These are phyloP conservation scores for Penicillium nordicum DNA, from an alignment of 2,329 filamentous ascomycete species.

Conservation along the genomic window DNA sequence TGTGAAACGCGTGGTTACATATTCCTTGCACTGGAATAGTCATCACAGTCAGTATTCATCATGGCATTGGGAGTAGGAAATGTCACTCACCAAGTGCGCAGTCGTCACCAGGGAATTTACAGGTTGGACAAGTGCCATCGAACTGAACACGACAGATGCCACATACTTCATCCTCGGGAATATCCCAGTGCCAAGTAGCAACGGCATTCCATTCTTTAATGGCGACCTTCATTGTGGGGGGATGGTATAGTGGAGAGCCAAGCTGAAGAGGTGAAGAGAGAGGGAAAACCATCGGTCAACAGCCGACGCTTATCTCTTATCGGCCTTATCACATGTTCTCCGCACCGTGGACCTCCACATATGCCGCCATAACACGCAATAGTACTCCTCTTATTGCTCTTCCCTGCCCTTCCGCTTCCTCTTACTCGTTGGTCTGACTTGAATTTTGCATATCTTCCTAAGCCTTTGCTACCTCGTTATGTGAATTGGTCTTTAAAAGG, in stretches of 20 bases:
- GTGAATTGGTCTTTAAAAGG: slow-evolving; percentile 22
- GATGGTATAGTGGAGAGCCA: not conserved
- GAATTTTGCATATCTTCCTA: not conserved
- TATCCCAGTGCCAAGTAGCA: slow-evolving; percentile 96
- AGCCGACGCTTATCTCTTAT: not conserved
- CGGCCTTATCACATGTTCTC: slow-evolving; percentile 20
- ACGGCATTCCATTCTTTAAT: slow-evolving; percentile 92
- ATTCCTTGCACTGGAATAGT: slow-evolving; percentile 73
- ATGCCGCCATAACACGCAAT: slow-evolving; percentile 6
- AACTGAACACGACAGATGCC: slow-evolving; percentile 98
- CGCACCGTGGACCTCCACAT: slow-evolving; percentile 14
- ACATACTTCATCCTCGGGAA: slow-evolving; percentile 95
- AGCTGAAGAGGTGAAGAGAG: not conserved
- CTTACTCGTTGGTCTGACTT: not conserved
- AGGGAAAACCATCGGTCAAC: slow-evolving; percentile 1
- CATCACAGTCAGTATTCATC: slow-evolving; percentile 8
- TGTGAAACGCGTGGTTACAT: slow-evolving; percentile 97
- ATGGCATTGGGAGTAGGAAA: not conserved
- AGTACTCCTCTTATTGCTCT: slow-evolving; percentile 9
- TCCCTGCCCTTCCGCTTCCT: not conserved
- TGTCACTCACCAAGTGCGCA: slow-evolving; percentile 74
- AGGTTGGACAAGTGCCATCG: slow-evolving; percentile 94
- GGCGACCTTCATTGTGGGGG: slow-evolving; percentile 77
- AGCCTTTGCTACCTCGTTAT: slow-evolving; percentile 18
- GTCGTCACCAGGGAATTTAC: slow-evolving; percentile 96